A percentile compares a stretch with the other conserved stretches of the same genome.
phyloP scores from a whole-genome alignment of 495 filamentous ascomycete genomes.

The Penicillium waksmanii region DNA sequence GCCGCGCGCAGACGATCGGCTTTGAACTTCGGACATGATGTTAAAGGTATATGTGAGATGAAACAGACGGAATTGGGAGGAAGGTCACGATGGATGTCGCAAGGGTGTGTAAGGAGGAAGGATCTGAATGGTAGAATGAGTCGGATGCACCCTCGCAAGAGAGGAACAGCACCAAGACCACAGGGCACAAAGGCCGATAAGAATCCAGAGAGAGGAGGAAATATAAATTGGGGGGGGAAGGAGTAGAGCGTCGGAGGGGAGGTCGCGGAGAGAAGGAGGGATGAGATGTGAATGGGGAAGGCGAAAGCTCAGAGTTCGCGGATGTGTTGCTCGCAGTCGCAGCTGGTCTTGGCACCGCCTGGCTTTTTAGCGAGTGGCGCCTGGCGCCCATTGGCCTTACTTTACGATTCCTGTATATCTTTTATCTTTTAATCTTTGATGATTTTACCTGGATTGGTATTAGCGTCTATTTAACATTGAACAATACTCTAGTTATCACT shows the following conservation, averaged over 20 bases:
- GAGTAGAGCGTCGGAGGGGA: slow-evolving; percentile 26
- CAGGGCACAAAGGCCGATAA: slow-evolving; percentile 45
- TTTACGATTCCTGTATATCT: too few species aligned
- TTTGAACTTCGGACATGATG: slow-evolving; percentile 90
- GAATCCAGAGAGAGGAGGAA: slow-evolving; percentile 37
- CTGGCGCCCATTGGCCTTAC: slow-evolving; percentile 33
- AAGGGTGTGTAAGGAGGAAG: slow-evolving; percentile 34
- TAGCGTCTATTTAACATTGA: not conserved
- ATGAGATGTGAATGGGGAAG: slow-evolving; percentile 33
- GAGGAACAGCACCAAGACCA: slow-evolving; percentile 46
- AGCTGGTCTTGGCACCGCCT: slow-evolving; percentile 35
- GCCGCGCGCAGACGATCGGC: slow-evolving; percentile 77
- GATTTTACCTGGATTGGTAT: too few species aligned
- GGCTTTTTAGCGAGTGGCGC: slow-evolving; percentile 44
- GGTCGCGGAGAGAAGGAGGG: slow-evolving; percentile 26
- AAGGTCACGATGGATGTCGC: slow-evolving; percentile 37
- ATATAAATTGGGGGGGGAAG: slow-evolving; percentile 16
- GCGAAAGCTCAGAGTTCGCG: slow-evolving; percentile 36
- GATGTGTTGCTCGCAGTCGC: slow-evolving; percentile 38
- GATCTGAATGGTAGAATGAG: slow-evolving; percentile 27
- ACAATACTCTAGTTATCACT: not conserved
- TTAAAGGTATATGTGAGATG: slow-evolving; percentile 43
- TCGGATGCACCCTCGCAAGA: slow-evolving; percentile 43
- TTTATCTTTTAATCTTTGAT: too few species aligned
- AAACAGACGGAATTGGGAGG: slow-evolving; percentile 38